Evolutionary conservation across 2,329 filamentous ascomycete species (phyloP), one percentile per base, ranked within the genome.

Genomic region (Geosmithia morbida): DNA sequence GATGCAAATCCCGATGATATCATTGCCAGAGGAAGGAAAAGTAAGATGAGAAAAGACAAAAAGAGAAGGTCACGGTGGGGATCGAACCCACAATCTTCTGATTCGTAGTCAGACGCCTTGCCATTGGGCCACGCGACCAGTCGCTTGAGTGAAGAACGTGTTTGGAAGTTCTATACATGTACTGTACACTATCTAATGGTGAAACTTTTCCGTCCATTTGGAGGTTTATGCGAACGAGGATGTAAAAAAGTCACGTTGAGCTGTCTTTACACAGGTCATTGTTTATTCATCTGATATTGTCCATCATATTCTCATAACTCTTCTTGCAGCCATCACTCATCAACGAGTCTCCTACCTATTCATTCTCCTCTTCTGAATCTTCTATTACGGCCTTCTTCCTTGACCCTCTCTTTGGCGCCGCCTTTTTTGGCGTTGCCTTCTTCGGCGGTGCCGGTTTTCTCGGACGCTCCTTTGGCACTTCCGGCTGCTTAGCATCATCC

Each of bases 271-370:
- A n/a, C n/a, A n/a, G n/a, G n/a, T n/a, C n/a, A n/a, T n/a, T n/a
- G n/a, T n/a, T n/a, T n/a, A n/a, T n/a, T n/a, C n/a, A n/a, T n/a
- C n/a, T n/a, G n/a, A n/a, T n/a, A n/a, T n/a, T n/a, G n/a, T n/a
- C n/a, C n/a, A n/a, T n/a, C n/a, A n/a, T n/a, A 13, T 37, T 37
- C 10, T 11, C 11, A 37, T 37, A 13, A 13, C 14, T 29, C 10
- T 22, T 33, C 43, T 77, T 74, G 1, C 54, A 53, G 26, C 61
- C 53, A 50, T 75, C 58, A 1, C 53, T 52, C 6, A 55, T 59
- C 7, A 57, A 59, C 1, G 41, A 20, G 11, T 43, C 41, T 20
- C 19, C 19, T 4, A 20, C 19, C 41, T 19, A 43, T 6, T 45
- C 43, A 7, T 55, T 51, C 2, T 58, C 58, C 2, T 56, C 57